Evolutionary conservation across 2,329 filamentous ascomycete genomes (phyloP).

Genomic region (Leptodontidium sp.): DNA sequence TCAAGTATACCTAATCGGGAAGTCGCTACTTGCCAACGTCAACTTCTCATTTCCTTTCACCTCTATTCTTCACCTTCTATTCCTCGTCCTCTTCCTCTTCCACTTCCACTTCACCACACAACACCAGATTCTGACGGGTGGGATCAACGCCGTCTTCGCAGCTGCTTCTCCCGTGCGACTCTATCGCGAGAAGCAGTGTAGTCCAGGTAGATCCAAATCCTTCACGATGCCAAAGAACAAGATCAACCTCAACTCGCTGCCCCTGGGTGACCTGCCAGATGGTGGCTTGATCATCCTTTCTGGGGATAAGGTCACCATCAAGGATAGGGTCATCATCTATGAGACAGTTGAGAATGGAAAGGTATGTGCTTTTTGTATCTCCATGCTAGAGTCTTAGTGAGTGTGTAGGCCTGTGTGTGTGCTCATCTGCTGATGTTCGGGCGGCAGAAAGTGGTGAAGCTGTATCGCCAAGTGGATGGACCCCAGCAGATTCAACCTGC

Average conservation of each 20-base stretch:
- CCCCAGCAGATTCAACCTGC: not conserved
- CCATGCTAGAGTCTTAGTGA: not conserved
- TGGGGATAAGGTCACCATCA: constrained; percentile 9
- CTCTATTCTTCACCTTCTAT: not conserved
- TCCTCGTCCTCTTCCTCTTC: not conserved
- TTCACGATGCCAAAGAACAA: constrained; percentile 10
- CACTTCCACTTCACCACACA: not conserved
- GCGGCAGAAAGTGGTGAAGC: constrained; percentile 6
- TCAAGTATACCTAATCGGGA: not conserved
- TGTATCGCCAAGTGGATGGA: not conserved
- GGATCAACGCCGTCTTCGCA: not conserved
- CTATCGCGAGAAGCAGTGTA: not conserved
- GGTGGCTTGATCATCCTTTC: not conserved
- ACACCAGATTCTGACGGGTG: not conserved
- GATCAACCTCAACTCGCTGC: constrained; percentile 7
- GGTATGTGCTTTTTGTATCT: not conserved
- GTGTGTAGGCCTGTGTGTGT: not conserved
- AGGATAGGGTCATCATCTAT: constrained; percentile 9
- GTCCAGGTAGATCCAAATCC: not conserved
- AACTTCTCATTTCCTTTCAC: not conserved
- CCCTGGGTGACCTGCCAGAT: constrained; percentile 6
- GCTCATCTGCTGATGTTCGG: not conserved
- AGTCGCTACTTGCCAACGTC: not conserved
- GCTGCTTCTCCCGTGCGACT: not conserved
- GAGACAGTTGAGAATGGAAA: constrained; percentile 11